These are phyloP conservation scores for Luzula sylvatica DNA, from an alignment of 176 grass and related monocot species.

Conservation along the genomic window DNA sequence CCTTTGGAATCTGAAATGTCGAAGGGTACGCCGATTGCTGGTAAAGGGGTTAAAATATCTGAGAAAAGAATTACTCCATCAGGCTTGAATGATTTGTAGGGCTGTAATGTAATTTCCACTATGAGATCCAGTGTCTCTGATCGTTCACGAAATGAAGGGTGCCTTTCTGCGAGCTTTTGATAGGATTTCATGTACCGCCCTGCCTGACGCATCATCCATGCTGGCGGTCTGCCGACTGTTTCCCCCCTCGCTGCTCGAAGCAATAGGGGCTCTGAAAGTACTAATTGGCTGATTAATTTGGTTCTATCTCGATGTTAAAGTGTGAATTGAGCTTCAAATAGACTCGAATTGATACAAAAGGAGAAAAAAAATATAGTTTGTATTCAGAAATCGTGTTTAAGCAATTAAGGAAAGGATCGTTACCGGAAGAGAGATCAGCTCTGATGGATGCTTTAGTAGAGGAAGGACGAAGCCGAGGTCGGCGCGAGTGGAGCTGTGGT, in stretches of 20 bases:
- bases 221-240: slow-evolving; percentile 50
- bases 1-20: slow-evolving; percentile 87
- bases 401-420: not conserved
- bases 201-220: slow-evolving; percentile 99
- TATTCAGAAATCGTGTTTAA: no score
- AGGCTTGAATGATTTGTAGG: slow-evolving; percentile 72
- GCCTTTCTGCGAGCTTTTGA: slow-evolving; percentile 71
- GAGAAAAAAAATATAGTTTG: no score
- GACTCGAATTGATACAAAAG: no score
- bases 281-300: not conserved
- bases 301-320: no score
- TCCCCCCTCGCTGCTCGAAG: slow-evolving; percentile 71
- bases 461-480: not conserved
- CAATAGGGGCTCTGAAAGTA: slow-evolving; percentile 53
- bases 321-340: no score
- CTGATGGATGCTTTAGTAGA: not conserved
- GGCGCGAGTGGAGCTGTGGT: not conserved
- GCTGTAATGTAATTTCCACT: slow-evolving; percentile 91
- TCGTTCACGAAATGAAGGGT: slow-evolving; percentile 84
- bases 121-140: slow-evolving; percentile 90
- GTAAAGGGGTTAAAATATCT: slow-evolving; percentile 90
- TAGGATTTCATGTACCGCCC: slow-evolving; percentile 92
- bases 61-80: slow-evolving; percentile 97
- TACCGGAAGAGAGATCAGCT: slow-evolving; percentile 5
- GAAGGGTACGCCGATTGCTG: slow-evolving; percentile 85